Base-by-base conservation (phyloP, 805 yeast genomes). In the Monosporozyma siamensis region DNA sequence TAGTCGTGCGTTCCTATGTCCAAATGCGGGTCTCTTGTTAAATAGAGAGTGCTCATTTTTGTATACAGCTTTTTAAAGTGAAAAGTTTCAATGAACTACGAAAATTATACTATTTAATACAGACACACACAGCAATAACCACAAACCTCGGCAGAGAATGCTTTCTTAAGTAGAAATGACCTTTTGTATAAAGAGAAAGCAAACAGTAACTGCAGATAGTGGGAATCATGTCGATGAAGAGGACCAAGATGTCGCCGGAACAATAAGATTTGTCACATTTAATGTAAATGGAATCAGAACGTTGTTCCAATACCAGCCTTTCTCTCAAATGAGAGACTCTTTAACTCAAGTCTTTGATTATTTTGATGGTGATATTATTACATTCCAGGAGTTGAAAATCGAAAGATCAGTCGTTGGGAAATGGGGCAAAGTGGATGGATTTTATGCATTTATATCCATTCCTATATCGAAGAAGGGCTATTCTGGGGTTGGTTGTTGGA, bases 401-500 rank as follows among this genome's bases (percentile, higher is more conserved):
- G 55, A 64, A n/a, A 56, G 58, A 23, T 54, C 80, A 2, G 67
- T 72, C 15, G 49, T 63, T n/a, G 36, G 27, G 6, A 61, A 56
- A 26, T 65, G 77, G 62, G 78, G 77, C 1, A 64, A 71, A 30
- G 63, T 82, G 0, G 67, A 70, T 1, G 77, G 78, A 1, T 90
- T 71, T 55, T 65, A 71, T 20, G 70, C 83, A 2, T 90, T 78
- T 52, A 74, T 87, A 26, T 70, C 90, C 0, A 65, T 87, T 10
- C 95, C 96, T 0, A 59, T 57, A 9, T 44, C 56, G 2, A 83
- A 78, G 56, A 83, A 78, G 54, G 97, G 97, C 0, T 92, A 92
- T 58, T 76, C 90, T 43, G 98, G 98, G 0, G 97, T 90, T 1
- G 95, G 89, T 0, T 74, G 90, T 3, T 90, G 85, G 63, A 71